Conservation (phyloP, 371 early-diverging fungal species). For the Rhizomucor miehei region DNA sequence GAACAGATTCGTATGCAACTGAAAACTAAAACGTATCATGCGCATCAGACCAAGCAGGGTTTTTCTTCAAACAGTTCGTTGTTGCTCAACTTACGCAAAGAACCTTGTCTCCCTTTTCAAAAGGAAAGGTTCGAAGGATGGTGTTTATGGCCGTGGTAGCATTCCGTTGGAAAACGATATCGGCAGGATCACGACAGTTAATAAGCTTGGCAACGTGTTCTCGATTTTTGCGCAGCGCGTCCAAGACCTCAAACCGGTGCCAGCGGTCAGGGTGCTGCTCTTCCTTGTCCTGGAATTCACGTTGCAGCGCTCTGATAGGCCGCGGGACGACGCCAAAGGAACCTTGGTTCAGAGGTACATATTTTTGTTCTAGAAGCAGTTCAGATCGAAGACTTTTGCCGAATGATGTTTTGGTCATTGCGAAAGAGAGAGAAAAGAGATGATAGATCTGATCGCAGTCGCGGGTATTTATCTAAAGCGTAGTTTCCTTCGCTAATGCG, state of each 20-base stretch:
- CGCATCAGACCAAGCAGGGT: neutral
- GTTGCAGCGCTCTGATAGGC: neutral
- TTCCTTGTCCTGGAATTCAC: slow-evolving; percentile 11
- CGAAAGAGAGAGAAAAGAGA: neutral
- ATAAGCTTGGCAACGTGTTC: slow-evolving; percentile 22
- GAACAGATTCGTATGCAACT: slow-evolving; percentile 43
- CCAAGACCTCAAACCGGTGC: slow-evolving; percentile 7
- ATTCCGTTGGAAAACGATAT: slow-evolving; percentile 42
- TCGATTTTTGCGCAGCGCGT: slow-evolving; percentile 7
- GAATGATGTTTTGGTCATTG: slow-evolving; percentile 14
- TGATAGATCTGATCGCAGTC: neutral
- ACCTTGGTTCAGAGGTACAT: slow-evolving; percentile 46
- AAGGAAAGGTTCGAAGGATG: slow-evolving; percentile 35
- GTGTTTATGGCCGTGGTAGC: slow-evolving; percentile 36
- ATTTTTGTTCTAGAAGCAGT: slow-evolving; percentile 37
- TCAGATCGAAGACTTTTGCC: slow-evolving; percentile 35
- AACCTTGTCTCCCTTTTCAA: slow-evolving; percentile 39
- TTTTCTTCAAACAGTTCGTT: neutral
- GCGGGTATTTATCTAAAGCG: neutral
- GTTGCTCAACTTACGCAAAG: slow-evolving; percentile 16
- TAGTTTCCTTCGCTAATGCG: too few species aligned
- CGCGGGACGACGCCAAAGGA: slow-evolving; percentile 27
- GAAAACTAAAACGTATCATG: slow-evolving; percentile 7
- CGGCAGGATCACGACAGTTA: slow-evolving; percentile 28
- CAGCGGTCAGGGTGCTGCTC: slow-evolving; percentile 16